phyloP scores from a whole-genome alignment of 108 stramenopile species.

The Seminavis robusta region DNA sequence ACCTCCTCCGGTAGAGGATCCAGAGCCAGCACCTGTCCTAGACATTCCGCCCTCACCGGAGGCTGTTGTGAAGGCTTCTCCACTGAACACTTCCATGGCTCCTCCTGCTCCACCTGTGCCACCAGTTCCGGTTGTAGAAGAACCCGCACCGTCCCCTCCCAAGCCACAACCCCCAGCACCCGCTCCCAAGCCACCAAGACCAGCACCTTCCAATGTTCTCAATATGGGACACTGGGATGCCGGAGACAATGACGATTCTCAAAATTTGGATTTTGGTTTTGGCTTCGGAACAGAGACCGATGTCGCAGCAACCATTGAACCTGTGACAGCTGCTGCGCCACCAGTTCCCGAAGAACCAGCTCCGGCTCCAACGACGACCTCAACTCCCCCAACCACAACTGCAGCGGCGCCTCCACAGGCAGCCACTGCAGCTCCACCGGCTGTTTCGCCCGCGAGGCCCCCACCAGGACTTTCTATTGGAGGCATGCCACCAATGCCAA shows the following conservation, averaged over 20 bases:
- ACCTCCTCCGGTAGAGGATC: slow-evolving; percentile 2
- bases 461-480: slow-evolving; percentile 80
- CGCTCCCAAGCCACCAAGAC: slow-evolving; percentile 1
- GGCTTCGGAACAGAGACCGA: slow-evolving; percentile 66
- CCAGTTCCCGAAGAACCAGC: slow-evolving; percentile 16
- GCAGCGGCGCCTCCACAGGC: slow-evolving; percentile 5
- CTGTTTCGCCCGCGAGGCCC: slow-evolving; percentile 76
- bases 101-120: slow-evolving; percentile 19
- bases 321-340: slow-evolving; percentile 7
- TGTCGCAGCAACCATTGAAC: slow-evolving; percentile 18
- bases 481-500: slow-evolving; percentile 85
- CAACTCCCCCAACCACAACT: slow-evolving; percentile 1
- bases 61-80: not conserved
- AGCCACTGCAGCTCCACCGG: slow-evolving; percentile 23
- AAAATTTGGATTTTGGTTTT: slow-evolving; percentile 82
- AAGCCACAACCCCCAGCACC: slow-evolving; percentile 3
- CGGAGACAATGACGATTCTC: slow-evolving; percentile 57
- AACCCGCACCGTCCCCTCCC: slow-evolving; percentile 1
- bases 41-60: not conserved
- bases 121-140: slow-evolving; percentile 10
- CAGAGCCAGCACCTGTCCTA: slow-evolving; percentile 14
- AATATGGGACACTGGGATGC: slow-evolving; percentile 90
- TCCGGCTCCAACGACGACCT: slow-evolving; percentile 3
- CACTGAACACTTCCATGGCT: not conserved
- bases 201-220: slow-evolving; percentile 54